A percentile compares a stretch with the other conserved stretches of the same genome.
Evolutionary conservation across 1,284 basidiomycete species (phyloP).

Genomic region (Neolentinus lepideus): DNA sequence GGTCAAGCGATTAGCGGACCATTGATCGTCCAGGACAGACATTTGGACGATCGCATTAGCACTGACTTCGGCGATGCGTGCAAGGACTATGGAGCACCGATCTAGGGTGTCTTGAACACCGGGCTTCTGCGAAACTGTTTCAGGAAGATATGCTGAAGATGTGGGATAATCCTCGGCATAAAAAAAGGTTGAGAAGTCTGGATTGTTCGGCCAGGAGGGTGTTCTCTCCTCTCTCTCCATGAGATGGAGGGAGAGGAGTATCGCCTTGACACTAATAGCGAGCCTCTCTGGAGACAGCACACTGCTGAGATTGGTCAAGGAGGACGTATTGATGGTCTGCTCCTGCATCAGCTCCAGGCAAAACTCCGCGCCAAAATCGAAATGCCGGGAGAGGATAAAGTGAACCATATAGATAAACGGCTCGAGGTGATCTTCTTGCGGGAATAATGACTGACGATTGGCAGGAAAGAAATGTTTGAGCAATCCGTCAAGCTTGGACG

Average conservation of each 20-base stretch:
- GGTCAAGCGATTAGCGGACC: conserved; percentile 53
- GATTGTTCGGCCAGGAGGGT: conserved; percentile 71
- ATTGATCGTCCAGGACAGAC: conserved; percentile 83
- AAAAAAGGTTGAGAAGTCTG: conserved; percentile 62
- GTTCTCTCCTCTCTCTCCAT: conserved; percentile 66
- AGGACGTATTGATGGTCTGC: conserved; percentile 34
- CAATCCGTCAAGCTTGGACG: conserved; percentile 72
- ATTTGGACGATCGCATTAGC: conserved; percentile 68
- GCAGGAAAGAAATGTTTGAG: conserved; percentile 79
- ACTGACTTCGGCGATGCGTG: conserved; percentile 57
- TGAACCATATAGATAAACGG: conserved; percentile 78
- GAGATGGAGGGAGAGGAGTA: conserved; percentile 65
- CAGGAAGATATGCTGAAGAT: conserved; percentile 56
- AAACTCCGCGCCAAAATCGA: conserved; percentile 82
- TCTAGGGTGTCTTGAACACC: conserved; percentile 78
- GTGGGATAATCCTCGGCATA: conserved; percentile 63
- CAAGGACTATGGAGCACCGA: conserved; percentile 55
- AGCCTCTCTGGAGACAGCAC: conserved; percentile 68
- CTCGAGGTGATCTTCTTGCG: conserved; percentile 72
- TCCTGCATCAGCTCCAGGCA: conserved; percentile 78
- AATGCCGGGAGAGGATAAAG: conserved; percentile 79
- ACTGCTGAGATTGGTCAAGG: conserved; percentile 33
- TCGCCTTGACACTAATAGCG: conserved; percentile 72
- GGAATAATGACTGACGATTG: conserved; percentile 55
- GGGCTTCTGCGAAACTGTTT: conserved; percentile 47